Percentiles rank a stretch among this genome's conserved stretches.
phyloP scores from a whole-genome alignment of 345 rosid species.

The Melaleuca alternifolia region DNA sequence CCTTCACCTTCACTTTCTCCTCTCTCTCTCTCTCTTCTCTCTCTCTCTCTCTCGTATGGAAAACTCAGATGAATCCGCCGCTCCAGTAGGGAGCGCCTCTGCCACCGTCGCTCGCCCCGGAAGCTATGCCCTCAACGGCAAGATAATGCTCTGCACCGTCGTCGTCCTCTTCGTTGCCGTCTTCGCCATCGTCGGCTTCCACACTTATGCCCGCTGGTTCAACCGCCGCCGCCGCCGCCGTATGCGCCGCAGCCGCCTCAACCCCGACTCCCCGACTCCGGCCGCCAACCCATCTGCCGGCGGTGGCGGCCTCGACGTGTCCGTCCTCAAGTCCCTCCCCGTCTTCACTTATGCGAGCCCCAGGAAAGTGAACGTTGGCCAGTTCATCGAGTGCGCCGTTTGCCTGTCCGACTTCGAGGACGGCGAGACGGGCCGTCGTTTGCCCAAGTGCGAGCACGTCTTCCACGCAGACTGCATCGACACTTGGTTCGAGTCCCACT shows the following conservation, averaged over 20 bases:
- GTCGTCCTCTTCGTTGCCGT: slow-evolving; percentile 45
- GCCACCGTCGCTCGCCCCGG: slow-evolving; percentile 3
- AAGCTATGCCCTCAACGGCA: slow-evolving; percentile 35
- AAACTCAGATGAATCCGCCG: neutral
- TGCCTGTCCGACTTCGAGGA: slow-evolving; percentile 75
- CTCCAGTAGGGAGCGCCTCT: neutral
- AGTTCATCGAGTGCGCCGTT: slow-evolving; percentile 40
- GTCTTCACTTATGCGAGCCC: slow-evolving; percentile 29
- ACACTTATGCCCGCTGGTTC: slow-evolving; percentile 41
- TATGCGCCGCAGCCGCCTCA: slow-evolving; percentile 8
- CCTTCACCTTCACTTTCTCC: neutral
- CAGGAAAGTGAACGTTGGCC: slow-evolving; percentile 4
- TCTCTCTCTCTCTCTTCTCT: neutral
- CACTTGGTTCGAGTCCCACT: slow-evolving; percentile 68
- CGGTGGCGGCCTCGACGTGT: slow-evolving; percentile 32
- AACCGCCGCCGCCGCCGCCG: slow-evolving; percentile 27
- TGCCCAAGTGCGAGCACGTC: slow-evolving; percentile 61
- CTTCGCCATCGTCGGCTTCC: slow-evolving; percentile 40
- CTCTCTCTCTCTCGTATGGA: neutral
- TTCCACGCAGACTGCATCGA: slow-evolving; percentile 83
- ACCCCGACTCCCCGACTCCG: slow-evolving; percentile 4
- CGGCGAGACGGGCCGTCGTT: slow-evolving; percentile 46
- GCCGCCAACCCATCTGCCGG: neutral
- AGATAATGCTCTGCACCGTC: slow-evolving; percentile 39
- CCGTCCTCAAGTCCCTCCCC: slow-evolving; percentile 42